Conservation (phyloP, 441 rosid species). For the Euphorbia schlechtendalii region DNA sequence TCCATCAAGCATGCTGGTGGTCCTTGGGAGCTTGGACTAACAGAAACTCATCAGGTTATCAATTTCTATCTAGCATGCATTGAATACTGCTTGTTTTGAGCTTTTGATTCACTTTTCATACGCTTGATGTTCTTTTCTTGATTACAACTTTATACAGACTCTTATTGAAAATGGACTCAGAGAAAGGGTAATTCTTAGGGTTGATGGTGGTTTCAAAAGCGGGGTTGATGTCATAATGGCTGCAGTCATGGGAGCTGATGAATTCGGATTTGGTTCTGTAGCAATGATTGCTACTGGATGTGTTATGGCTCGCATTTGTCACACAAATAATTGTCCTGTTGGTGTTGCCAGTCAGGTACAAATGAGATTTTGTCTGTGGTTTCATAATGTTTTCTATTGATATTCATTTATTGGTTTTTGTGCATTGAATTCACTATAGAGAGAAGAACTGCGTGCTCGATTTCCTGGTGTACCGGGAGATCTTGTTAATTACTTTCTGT, state of each 20-base stretch:
- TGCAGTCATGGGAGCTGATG: constrained; percentile 98
- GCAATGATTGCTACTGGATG: constrained; percentile 99
- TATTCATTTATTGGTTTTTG: constrained; percentile 16
- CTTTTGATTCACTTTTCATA: not conserved
- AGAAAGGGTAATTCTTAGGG: constrained; percentile 94
- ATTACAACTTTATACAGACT: constrained; percentile 47
- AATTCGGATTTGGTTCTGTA: constrained; percentile 95
- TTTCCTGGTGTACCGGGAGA: constrained; percentile 99
- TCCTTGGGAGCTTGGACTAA: constrained; percentile 98
- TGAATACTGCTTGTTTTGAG: constrained; percentile 12
- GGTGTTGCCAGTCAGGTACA: constrained; percentile 98
- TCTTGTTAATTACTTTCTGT: constrained; percentile 88
- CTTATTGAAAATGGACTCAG: constrained; percentile 90
- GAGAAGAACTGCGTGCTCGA: constrained; percentile 97
- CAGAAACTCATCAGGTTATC: constrained; percentile 88
- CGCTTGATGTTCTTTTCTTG: constrained; percentile 17
- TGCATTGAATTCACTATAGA: constrained; percentile 30
- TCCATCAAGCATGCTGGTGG: constrained; percentile 99
- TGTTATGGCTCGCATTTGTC: constrained; percentile 99
- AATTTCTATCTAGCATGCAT: constrained; percentile 16
- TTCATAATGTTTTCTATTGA: constrained; percentile 6
- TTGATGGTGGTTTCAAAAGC: constrained; percentile 93
- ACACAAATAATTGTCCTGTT: constrained; percentile 97
- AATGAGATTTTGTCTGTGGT: constrained; percentile 11
- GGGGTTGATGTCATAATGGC: constrained; percentile 99